Evolutionary conservation across 768 basidiomycete species (phyloP), one percentile per base, ranked within the genome.

Genomic region (Filobasidium floriforme): DNA sequence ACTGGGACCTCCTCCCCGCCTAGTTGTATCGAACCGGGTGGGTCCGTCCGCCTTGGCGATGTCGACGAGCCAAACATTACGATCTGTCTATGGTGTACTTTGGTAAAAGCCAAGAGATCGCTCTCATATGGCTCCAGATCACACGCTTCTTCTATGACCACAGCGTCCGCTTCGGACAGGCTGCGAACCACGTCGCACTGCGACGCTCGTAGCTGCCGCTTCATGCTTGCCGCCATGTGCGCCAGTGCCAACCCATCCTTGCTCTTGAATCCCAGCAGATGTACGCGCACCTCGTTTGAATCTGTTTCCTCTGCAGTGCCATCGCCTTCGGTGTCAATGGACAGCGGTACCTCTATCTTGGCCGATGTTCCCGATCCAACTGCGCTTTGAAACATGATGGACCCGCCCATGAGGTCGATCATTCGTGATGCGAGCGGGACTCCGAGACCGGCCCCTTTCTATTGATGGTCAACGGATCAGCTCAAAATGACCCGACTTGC

Each of bases 341-440:
- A 71, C 11, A 77, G 62, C 0, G 75, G 73, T 0, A 75, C 49
- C 61, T 77, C 76, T 49, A 77, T 62, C 22, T 74, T 71, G 22
- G 73, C 73, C 24, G 72, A 26, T 12, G 75, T 76, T 18, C 76
- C 76, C 59, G 72, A 69, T 28, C 69, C 68, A 0, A 68, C 60
- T 4, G 71, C 66, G 1, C 75, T 74, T 5, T 71, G 66, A 41
- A 77, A 74, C 6, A 73, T 72, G 6, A 77, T 43, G 49, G 71
- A 74, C 1, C 76, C 76, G n/a, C 75, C 76, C 12, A 77, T 71
- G 3, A 77, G 61, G 32, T 77, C 73, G 26, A 77, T 72, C 72
- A 75, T 75, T 2, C 76, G 63, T 29, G 75, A 72, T 18, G 75
- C 73, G 3, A 77, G 67, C 52, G 70, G 69, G 2, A 77, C 61